Evolutionary conservation across 2,329 filamentous ascomycete species (phyloP), one percentile per base, ranked within the genome.

Genomic region (Aspergillus sp.): DNA sequence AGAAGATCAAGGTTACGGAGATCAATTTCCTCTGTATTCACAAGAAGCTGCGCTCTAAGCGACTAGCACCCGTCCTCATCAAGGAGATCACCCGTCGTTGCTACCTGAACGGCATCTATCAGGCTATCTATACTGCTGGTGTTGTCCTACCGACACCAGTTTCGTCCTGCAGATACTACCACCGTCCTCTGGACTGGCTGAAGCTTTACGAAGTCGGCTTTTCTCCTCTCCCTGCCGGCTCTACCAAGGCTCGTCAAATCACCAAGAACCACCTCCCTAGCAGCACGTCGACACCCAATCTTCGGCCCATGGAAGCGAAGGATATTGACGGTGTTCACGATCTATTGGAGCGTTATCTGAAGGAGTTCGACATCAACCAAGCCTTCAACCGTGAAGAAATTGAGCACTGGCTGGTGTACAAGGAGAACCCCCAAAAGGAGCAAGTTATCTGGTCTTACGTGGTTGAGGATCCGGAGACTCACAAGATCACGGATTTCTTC

Each of bases 21-120:
- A 95, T 99, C 77, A 99, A 99, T 80, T 99, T 98, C 78, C 87
- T 99, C 64, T 96, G 93, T 70, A 89, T 99, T 55, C 95, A 99
- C 82, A 98, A 98, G 82, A 98, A 98, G 78, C 86, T 99, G 33
- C 90, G 95, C 51, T 87, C 90, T 57, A 97, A 98, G 80, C 88
- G 95, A 54, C 86, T 99, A 44, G 88, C 95, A 0, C 95, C 95
- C 0, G 90, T 98, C 2, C 85, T 99, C 53, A 99, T 99, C 81
- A 97, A 97, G 76, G 95, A 99, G 74, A 91, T 99, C 67, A 99
- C 95, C 5, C 89, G 95, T 48, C 85, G 92, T 62, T 96, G 91
- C 80, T 96, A 98, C 75, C 78, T 92, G 48, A 82, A 90, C 63
- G 90, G 88, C 56, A 89, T 96, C 64, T 98, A 90, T 83, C 95